Evolutionary conservation across 441 rosid species (phyloP), one percentile per base, ranked within the genome.

Genomic region (Biscutella laevigata): DNA sequence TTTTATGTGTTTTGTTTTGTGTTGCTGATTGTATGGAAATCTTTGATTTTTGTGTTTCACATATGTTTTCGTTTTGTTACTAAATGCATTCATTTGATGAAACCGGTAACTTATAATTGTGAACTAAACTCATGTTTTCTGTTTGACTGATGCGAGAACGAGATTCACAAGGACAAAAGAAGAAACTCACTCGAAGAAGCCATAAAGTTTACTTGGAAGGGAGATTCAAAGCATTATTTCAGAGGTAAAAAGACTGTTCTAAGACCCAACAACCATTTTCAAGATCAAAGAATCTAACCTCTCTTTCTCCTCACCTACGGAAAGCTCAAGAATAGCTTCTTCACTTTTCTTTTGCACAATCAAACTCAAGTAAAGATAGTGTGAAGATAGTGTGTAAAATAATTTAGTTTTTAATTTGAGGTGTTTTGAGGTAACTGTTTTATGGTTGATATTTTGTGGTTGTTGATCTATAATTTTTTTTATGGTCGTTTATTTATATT

Each of bases 121-220:
- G 16, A 51, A 32, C 2, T 49, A 11, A 15, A 29, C 0, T n/a
- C 6, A 87, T 90, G 94, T 84, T 36, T 87, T 67, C 77, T 91
- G 87, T 47, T 62, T 91, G 59, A 91, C 96, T 34, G 69, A 87
- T 59, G 95, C 83, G 5, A 96, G 96, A 62, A 57, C 1, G 70
- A 72, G 61, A 54, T 70, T 13, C 74, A 69, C 72, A 62, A 69
- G 10, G 96, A 90, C 34, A 59, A n/a, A 15, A 77, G 96, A 63
- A 81, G 98, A 68, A 91, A 91, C 63, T 83, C 96, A 0, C 35
- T 91, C 32, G 98, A 80, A 76, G 96, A 80, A 61, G 98, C 96
- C 7, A 58, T 78, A 81, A 74, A 51, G 66, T 91, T 10, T 87
- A 94, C 61, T 29, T 77, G 49, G 90, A 81, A 56, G 95, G 95